These are phyloP conservation scores for Kazachstania viticola DNA, from an alignment of 805 yeast species.

Conservation along the genomic window DNA sequence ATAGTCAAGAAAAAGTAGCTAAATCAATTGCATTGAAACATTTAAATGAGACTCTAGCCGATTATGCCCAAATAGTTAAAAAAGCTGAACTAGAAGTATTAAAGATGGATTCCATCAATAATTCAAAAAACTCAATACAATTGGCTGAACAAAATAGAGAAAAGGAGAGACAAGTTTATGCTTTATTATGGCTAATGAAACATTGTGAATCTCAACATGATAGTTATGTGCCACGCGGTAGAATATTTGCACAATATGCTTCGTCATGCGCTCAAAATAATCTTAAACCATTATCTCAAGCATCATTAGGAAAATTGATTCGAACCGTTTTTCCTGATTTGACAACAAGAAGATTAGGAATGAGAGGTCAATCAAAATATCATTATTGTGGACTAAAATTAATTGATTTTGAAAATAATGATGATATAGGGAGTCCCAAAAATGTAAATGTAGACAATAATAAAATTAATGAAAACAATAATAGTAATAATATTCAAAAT, in stretches of 20 bases:
- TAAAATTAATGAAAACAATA: neutral
- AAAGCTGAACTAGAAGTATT: conserved; percentile 29
- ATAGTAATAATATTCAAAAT: neutral
- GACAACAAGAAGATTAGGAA: conserved; percentile 69
- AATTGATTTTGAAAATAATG: conserved; percentile 9
- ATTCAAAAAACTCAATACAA: conserved; percentile 20
- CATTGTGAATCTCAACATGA: conserved; percentile 41
- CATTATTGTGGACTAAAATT: conserved; percentile 70
- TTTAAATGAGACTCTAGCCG: conserved; percentile 30
- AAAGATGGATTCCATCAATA: conserved; percentile 22
- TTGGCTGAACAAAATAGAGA: conserved; percentile 33
- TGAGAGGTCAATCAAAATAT: conserved; percentile 72
- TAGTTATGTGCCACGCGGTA: conserved; percentile 51
- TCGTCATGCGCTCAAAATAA: conserved; percentile 42
- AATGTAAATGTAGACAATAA: neutral
- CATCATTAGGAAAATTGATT: conserved; percentile 68
- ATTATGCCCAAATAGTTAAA: conserved; percentile 35
- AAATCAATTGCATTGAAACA: conserved; percentile 21
- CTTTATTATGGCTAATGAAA: conserved; percentile 67
- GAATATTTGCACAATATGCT: conserved; percentile 58
- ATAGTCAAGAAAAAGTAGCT: conserved; percentile 19
- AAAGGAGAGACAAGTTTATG: conserved; percentile 64
- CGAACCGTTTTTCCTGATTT: conserved; percentile 52
- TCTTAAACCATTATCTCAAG: conserved; percentile 56
- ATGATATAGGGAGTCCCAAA: neutral